Percentiles rank a stretch among this genome's conserved stretches.
Conservation (phyloP, 2,329 filamentous ascomycete species). For the Sclerotinia spermophila region DNA sequence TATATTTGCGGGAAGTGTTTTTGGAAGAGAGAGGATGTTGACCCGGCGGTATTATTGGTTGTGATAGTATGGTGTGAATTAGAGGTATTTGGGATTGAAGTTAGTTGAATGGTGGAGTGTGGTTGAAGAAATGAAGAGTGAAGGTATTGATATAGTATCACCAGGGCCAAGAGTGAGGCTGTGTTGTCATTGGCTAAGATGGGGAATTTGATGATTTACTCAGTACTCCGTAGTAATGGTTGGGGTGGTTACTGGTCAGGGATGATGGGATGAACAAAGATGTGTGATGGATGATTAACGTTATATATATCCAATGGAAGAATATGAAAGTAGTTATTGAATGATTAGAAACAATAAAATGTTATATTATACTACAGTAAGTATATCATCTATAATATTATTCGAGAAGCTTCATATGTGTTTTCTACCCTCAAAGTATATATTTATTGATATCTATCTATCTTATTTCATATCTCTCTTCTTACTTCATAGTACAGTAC, state of each 20-base stretch:
- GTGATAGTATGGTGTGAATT: not conserved
- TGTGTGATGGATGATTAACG: no score
- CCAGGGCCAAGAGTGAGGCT: constrained; percentile 6
- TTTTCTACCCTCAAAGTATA: no score
- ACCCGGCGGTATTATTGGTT: not conserved
- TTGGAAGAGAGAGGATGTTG: not conserved
- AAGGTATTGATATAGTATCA: not conserved
- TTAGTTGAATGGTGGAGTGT: not conserved
- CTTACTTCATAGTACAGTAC: not conserved
- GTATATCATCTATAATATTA: not conserved
- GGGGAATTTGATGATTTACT: not conserved
- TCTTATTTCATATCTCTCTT: not conserved
- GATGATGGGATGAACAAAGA: not conserved
- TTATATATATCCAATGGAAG: not conserved
- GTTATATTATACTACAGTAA: not conserved
- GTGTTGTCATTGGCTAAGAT: not conserved
- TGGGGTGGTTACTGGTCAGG: not conserved
- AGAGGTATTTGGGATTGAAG: not conserved
- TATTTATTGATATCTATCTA: not conserved
- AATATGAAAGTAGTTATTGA: not conserved
- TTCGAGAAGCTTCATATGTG: not conserved
- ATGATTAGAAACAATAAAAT: not conserved
- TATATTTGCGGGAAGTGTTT: not conserved
- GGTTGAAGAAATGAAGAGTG: not conserved
- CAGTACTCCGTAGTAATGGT: not conserved